Conservation (phyloP, 306 rosid genomes). For the Fragaria vesca region DNA sequence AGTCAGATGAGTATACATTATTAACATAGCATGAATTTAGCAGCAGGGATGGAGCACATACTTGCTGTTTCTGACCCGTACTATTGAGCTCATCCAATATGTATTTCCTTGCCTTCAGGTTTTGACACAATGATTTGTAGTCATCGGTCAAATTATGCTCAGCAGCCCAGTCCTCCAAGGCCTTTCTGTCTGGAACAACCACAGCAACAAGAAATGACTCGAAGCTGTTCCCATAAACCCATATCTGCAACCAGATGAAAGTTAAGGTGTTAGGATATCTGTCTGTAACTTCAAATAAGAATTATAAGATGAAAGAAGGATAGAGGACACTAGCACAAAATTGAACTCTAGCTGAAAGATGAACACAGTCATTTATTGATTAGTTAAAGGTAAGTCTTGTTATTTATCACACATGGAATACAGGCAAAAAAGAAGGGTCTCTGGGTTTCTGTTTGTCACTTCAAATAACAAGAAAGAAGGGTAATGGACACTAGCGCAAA, state of each 20-base stretch:
- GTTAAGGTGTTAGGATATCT: neutral
- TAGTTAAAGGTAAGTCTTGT: neutral
- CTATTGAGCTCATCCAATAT: conserved; percentile 79
- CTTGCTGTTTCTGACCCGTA: conserved; percentile 67
- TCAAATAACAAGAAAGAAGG: neutral
- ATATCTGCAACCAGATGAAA: conserved; percentile 48
- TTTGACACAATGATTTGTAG: conserved; percentile 71
- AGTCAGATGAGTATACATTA: conserved; percentile 22
- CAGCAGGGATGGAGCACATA: conserved; percentile 31
- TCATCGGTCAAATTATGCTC: conserved; percentile 47
- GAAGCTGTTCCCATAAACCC: conserved; percentile 96
- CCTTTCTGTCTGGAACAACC: conserved; percentile 70
- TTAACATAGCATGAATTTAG: conserved; percentile 12
- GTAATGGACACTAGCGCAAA: neutral
- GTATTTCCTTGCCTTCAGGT: conserved; percentile 60
- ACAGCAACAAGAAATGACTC: conserved; percentile 96
- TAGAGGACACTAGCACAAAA: neutral
- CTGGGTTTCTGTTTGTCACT: neutral
- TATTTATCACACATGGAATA: no score
- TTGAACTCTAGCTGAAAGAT: neutral
- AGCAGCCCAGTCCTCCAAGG: conserved; percentile 80
- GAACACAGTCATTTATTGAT: neutral
- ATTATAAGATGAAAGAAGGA: neutral
- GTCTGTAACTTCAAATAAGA: neutral
- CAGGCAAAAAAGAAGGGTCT: neutral